phyloP scores from a whole-genome alignment of 257 asterid genomes.

The Pogostemon cablin region DNA sequence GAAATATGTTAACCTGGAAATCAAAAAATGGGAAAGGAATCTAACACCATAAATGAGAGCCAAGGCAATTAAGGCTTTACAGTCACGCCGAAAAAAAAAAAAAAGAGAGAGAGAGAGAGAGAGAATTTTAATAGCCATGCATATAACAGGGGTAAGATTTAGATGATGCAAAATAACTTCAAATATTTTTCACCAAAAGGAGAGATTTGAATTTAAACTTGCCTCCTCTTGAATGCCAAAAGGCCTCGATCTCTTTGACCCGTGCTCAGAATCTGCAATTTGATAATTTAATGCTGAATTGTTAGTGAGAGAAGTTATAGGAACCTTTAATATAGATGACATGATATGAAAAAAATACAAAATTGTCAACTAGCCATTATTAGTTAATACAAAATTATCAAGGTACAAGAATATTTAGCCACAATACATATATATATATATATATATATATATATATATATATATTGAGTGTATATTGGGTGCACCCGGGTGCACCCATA shows the following conservation, averaged over 20 bases:
- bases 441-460: no score
- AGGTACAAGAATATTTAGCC: not conserved
- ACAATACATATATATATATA: not conserved
- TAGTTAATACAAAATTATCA: conserved; percentile 18
- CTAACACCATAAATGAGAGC: conserved; percentile 9
- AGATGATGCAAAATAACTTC: not conserved
- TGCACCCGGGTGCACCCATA: no score
- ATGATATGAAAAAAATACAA: conserved; percentile 8
- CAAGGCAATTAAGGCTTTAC: conserved; percentile 7
- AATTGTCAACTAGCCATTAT: conserved; percentile 2
- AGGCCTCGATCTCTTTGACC: conserved; percentile 50
- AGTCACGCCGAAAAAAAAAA: not conserved
- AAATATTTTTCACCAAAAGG: conserved; percentile 14
- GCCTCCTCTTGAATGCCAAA: conserved; percentile 56
- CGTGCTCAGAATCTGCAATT: conserved; percentile 57
- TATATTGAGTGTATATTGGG: no score
- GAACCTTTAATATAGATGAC: conserved; percentile 51
- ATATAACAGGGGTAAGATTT: not conserved
- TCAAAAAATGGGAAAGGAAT: conserved; percentile 25
- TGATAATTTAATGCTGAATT: conserved; percentile 56
- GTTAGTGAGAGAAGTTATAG: conserved; percentile 58
- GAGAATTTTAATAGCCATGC: not conserved
- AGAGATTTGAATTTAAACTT: conserved; percentile 23
- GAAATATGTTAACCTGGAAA: conserved; percentile 35
- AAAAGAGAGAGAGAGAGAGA: not conserved